These are phyloP conservation scores for Aspergillus bombycis DNA, from an alignment of 2,329 filamentous ascomycete species.

Conservation along the genomic window DNA sequence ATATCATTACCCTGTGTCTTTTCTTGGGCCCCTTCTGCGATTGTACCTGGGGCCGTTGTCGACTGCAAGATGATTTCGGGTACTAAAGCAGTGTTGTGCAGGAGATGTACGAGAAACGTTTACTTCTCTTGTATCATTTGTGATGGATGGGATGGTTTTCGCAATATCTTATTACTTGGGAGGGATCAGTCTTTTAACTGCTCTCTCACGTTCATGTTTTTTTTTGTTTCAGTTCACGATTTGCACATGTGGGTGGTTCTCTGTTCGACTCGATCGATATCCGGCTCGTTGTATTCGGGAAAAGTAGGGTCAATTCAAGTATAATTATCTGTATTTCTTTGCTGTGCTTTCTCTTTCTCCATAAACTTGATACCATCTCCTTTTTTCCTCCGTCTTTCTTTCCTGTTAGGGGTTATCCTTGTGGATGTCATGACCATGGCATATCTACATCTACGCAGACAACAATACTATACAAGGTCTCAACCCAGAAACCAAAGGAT, in stretches of 20 bases:
- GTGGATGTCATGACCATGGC: background rate
- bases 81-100: background rate
- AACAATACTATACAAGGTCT: no score
- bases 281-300: background rate
- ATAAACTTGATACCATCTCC: background rate
- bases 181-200: background rate
- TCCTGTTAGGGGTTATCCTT: background rate
- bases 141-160: background rate
- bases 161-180: background rate
- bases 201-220: background rate
- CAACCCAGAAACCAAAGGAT: no score
- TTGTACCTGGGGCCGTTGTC: background rate
- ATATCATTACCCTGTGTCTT: background rate
- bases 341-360: background rate
- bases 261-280: constrained; percentile 1
- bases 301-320: background rate
- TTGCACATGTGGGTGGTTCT: constrained; percentile 4
- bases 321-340: background rate
- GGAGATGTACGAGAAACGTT: constrained; percentile 1
- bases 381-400: background rate
- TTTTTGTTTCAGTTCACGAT: background rate
- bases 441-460: no score
- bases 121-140: constrained; percentile 2
- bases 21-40: background rate
- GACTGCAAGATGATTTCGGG: background rate